These are phyloP conservation scores for Phalaenopsis hybrid DNA, from an alignment of 116 monocot species.

Conservation along the genomic window DNA sequence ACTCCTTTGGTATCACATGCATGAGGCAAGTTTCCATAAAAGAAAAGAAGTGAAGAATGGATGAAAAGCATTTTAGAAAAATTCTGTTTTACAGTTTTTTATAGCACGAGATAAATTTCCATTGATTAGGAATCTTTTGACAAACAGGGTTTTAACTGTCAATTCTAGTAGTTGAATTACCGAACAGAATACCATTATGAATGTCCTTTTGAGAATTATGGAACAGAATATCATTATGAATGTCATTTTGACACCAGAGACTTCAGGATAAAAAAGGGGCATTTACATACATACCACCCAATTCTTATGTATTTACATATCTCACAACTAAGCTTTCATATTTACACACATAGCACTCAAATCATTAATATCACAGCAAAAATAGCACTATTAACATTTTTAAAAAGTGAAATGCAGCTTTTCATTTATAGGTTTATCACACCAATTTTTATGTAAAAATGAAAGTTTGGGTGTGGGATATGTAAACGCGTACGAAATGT, in stretches of 20 bases:
- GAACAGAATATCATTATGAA: background rate
- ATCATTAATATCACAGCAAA: no score
- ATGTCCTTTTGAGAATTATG: no score
- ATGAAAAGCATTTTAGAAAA: background rate
- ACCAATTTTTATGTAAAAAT: no score
- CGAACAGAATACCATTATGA: background rate
- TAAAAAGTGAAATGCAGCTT: no score
- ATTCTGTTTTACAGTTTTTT: background rate
- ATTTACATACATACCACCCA: no score
- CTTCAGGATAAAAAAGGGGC: background rate
- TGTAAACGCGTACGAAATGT: no score
- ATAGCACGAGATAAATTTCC: background rate
- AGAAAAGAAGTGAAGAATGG: background rate
- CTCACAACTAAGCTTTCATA: no score
- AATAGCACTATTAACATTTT: no score
- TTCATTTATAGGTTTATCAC: no score
- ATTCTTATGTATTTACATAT: no score
- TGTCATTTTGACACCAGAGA: background rate
- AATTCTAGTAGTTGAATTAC: background rate
- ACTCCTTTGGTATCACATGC: background rate
- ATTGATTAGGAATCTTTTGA: background rate
- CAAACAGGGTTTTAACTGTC: background rate
- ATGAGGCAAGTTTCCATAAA: background rate
- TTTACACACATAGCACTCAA: no score
- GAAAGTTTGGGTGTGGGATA: no score